Base-by-base conservation (phyloP, 1,284 basidiomycete species). In the Schizophyllum commune region DNA sequence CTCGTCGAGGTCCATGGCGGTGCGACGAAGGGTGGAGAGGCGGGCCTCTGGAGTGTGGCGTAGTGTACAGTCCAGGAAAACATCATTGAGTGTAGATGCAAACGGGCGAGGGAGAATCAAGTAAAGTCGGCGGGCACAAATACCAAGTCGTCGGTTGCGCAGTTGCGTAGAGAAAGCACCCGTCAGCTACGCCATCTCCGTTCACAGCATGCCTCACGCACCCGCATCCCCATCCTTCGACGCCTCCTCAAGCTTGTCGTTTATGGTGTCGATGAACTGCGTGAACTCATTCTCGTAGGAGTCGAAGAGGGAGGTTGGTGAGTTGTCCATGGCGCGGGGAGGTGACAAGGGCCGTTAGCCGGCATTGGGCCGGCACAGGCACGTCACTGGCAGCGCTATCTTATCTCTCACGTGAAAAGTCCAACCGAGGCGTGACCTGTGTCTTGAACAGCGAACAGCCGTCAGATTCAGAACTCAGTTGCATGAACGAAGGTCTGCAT, bases 1-100 rank as follows among this genome's bases (percentile, higher is more conserved):
- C 75, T 99, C 97, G 70, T 99, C 97, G 2, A 98, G 79, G 73
- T 99, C 96, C 83, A 96, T 94, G 71, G 96, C 92, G 20, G 94
- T 91, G 64, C 92, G 80, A 65, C 96, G 81, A 65, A 98, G 75
- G 2, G 90, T 80, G 0, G 92, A 82, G 73, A 93, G 94, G 59
- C 90, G 84, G 65, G 92, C 86, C 71, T 98, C 95, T 94, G 68
- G 7, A 56, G 54, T 22, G 64, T 54, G 55, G 33, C 61, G 27
- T 27, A 5, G 27, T 27, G 27, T 27, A 27, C 5, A 27, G 27
- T 27, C 27, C 27, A 27, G 27, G 2, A 27, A 5, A 27, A 5
- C 27, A 27, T 27, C 27, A 27, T 27, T 27, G 5, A 27, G 27
- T 27, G 27, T 27, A 27, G 5, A 27, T 27, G 2, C 27, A 5